phyloP scores from a whole-genome alignment of 2,329 filamentous ascomycete species.

The Colletotrichum higginsianum region DNA sequence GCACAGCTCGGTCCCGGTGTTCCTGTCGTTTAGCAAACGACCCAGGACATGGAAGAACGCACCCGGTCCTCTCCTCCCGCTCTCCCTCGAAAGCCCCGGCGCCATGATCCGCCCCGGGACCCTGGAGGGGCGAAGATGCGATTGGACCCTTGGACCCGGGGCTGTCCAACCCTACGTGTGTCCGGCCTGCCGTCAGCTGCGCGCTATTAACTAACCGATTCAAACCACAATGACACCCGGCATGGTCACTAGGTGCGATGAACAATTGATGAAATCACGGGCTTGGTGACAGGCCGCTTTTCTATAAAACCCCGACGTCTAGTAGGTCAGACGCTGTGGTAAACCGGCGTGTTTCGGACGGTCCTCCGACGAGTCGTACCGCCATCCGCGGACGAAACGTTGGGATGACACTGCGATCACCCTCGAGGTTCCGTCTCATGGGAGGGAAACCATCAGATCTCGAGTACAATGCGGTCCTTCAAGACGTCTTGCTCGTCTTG shows the following conservation, averaged over 20 bases:
- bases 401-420: background rate
- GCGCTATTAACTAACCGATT: constrained; percentile 6
- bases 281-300: background rate
- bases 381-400: constrained; percentile 5
- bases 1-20: constrained; percentile 26
- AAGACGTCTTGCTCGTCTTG: background rate
- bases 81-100: constrained; percentile 3
- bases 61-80: background rate
- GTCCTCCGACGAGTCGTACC: constrained; percentile 5
- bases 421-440: background rate
- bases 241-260: constrained; percentile 7
- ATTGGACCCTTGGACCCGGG: constrained; percentile 36
- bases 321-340: background rate
- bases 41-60: background rate
- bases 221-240: constrained; percentile 1
- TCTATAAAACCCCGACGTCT: constrained; percentile 15
- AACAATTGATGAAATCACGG: background rate
- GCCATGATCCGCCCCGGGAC: constrained; percentile 7
- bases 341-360: constrained; percentile 14
- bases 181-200: constrained; percentile 29
- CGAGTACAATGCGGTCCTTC: constrained; percentile 7
- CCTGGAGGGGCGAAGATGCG: constrained; percentile 16
- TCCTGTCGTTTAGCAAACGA: constrained; percentile 19
- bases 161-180: constrained; percentile 13
- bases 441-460: constrained; percentile 3